Evolutionary conservation across 257 asterid species (phyloP).

Genomic region (Apocynum venetum): DNA sequence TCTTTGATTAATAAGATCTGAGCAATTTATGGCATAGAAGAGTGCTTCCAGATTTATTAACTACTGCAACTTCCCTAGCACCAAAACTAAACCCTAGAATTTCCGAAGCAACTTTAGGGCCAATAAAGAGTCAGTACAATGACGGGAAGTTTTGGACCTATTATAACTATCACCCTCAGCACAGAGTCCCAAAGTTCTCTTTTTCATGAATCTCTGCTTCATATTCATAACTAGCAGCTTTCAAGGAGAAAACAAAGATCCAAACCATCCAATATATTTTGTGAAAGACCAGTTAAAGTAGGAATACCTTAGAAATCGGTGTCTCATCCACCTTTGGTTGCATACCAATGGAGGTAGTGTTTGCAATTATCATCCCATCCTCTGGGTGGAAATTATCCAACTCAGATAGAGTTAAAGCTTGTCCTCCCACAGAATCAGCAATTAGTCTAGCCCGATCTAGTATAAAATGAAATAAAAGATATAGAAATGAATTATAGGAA

Average conservation of each 20-base stretch:
- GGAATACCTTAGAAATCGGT: conserved; percentile 75
- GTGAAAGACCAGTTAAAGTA: conserved; percentile 11
- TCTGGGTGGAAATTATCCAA: conserved; percentile 74
- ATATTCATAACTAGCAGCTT: not conserved
- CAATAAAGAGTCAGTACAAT: not conserved
- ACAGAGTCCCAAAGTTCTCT: not conserved
- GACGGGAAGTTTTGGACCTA: not conserved
- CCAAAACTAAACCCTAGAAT: not conserved
- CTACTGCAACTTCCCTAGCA: not conserved
- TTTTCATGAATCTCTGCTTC: not conserved
- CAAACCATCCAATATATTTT: not conserved
- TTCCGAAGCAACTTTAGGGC: not conserved
- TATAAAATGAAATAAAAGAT: conserved; percentile 8
- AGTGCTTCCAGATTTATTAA: not conserved
- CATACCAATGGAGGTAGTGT: conserved; percentile 97
- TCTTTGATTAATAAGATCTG: not conserved
- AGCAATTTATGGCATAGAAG: too few species aligned
- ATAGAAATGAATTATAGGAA: not conserved
- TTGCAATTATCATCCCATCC: conserved; percentile 87
- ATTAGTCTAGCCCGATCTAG: conserved; percentile 83
- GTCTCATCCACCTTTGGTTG: conserved; percentile 89
- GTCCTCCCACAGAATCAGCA: conserved; percentile 73
- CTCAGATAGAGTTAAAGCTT: conserved; percentile 73
- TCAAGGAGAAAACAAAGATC: not conserved
- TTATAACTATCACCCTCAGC: not conserved